Percentiles rank a stretch among this genome's conserved stretches.
Conservation (phyloP, 129 eudicot genomes). For the Glebionis coronaria region DNA sequence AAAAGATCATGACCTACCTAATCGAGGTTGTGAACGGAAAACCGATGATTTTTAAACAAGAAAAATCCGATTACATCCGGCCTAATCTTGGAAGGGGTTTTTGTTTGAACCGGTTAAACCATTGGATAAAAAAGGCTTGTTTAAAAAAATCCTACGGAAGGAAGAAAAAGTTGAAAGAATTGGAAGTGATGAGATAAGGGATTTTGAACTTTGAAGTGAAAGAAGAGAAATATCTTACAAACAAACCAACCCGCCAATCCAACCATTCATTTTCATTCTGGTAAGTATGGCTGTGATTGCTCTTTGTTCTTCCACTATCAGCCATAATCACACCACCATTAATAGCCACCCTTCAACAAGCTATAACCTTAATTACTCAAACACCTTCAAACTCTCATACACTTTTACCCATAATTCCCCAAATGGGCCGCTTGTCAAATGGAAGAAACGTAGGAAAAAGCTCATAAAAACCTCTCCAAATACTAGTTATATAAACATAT, state of each 20-base stretch:
- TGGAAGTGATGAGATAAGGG: too few relatives aligned
- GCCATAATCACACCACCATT: conserved; percentile 19
- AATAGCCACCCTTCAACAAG: conserved; percentile 17
- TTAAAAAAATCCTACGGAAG: too few relatives aligned
- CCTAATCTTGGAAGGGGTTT: too few relatives aligned
- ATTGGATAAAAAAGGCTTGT: too few relatives aligned
- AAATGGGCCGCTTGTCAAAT: conserved; percentile 38
- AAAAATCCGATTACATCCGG: too few relatives aligned
- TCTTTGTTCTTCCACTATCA: conserved; percentile 40
- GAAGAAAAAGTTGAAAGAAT: too few relatives aligned
- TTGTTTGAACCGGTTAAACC: too few relatives aligned
- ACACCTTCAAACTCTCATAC: conserved; percentile 9
- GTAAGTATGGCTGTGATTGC: conserved; percentile 54
- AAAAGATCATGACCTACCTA: too few relatives aligned
- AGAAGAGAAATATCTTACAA: neutral
- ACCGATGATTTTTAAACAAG: too few relatives aligned
- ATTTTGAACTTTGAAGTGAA: too few relatives aligned
- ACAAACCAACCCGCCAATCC: neutral
- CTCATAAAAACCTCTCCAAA: conserved; percentile 32
- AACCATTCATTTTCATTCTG: neutral
- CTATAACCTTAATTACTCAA: conserved; percentile 21
- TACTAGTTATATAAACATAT: conserved; percentile 13
- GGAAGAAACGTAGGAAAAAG: conserved; percentile 61
- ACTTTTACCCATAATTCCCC: conserved; percentile 29
- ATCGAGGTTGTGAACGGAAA: too few relatives aligned